phyloP scores from a whole-genome alignment of 352 stramenopile species.

The Pythium rhizo-oryzae region DNA sequence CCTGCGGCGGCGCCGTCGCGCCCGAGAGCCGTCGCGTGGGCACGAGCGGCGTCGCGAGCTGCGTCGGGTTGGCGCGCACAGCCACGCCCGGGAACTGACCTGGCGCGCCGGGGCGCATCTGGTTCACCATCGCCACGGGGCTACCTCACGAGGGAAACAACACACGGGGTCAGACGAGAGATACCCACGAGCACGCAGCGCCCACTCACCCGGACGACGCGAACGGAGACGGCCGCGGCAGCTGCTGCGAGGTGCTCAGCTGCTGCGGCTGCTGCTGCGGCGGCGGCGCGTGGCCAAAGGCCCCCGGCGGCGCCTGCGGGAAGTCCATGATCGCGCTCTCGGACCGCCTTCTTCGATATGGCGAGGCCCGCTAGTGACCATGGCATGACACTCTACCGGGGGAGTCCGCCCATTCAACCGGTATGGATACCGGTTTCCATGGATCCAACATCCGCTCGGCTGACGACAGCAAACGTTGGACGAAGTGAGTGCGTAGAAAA shows the following conservation, averaged over 20 bases:
- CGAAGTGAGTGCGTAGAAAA: constrained; percentile 14
- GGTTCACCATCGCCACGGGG: constrained; percentile 40
- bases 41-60: constrained; percentile 64
- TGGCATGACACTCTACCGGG: too few species aligned
- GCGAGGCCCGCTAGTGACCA: too few species aligned
- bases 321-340: not conserved
- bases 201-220: constrained; percentile 13
- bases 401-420: too few species aligned
- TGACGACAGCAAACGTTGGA: constrained; percentile 17
- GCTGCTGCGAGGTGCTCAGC: not conserved
- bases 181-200: too few species aligned
- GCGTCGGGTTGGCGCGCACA: constrained; percentile 48
- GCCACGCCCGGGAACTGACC: constrained; percentile 39
- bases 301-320: constrained; percentile 2
- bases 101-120: constrained; percentile 28
- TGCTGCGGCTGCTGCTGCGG: constrained; percentile 7
- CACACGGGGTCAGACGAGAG: too few species aligned
- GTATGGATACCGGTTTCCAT: not conserved
- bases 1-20: constrained; percentile 14
- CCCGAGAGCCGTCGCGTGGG: constrained; percentile 36
- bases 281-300: constrained; percentile 16
- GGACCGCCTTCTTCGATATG: too few species aligned
- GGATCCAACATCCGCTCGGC: not conserved
- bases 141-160: not conserved
- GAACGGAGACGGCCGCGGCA: constrained; percentile 18